Evolutionary conservation across 768 basidiomycete genomes (phyloP).

Genomic region (Galerina sulciceps): DNA sequence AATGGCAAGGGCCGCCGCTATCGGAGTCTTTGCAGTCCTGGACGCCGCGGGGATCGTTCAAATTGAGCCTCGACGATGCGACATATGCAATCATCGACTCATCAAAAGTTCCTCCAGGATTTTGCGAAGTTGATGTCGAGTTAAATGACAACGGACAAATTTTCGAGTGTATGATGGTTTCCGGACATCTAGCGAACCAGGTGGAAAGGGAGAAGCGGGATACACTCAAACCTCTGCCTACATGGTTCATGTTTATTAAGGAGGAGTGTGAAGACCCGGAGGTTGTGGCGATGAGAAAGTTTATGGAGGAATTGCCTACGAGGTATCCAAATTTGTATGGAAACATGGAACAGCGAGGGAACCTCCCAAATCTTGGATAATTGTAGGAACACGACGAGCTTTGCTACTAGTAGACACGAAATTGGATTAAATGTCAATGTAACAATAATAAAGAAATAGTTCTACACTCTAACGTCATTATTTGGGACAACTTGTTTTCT

Average conservation of each 20-base stretch:
- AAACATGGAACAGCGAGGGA: too few relatives aligned
- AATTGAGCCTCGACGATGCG: background rate
- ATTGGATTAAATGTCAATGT: too few relatives aligned
- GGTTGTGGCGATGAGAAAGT: background rate
- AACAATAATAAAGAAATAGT: too few relatives aligned
- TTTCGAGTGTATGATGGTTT: slow-evolving; percentile 16
- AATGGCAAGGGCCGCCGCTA: slow-evolving; percentile 12
- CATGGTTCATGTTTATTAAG: slow-evolving; percentile 15
- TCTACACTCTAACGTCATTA: too few relatives aligned
- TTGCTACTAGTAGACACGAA: too few relatives aligned
- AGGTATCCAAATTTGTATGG: too few relatives aligned
- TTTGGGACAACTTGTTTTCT: too few relatives aligned
- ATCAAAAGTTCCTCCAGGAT: slow-evolving; percentile 10
- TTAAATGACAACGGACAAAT: slow-evolving; percentile 15
- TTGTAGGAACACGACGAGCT: too few relatives aligned
- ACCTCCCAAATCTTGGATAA: too few relatives aligned
- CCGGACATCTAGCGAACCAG: slow-evolving; percentile 17
- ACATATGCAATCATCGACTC: background rate
- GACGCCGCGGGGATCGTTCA: background rate
- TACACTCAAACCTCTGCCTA: slow-evolving; percentile 13
- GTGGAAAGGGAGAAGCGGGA: slow-evolving; percentile 11
- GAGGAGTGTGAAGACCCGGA: background rate
- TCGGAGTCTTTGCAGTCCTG: too few relatives aligned
- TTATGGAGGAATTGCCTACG: background rate
- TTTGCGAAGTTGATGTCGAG: slow-evolving; percentile 16